Base-by-base conservation (phyloP, 2,329 filamentous ascomycete genomes). In the Rhexocercosporidium sp. region DNA sequence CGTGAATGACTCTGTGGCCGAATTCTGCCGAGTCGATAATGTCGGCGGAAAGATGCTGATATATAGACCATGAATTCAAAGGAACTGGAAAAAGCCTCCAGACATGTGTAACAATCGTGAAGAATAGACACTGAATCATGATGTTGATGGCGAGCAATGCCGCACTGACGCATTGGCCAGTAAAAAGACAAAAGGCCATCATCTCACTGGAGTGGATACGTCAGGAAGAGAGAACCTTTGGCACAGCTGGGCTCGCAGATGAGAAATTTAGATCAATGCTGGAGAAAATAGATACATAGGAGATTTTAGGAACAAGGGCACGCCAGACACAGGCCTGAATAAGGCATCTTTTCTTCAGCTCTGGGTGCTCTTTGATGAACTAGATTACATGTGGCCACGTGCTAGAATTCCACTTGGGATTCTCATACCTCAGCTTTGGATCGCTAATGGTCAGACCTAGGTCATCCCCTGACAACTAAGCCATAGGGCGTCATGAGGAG, bases 321-420 rank as follows among this genome's bases (percentile, higher is more conserved):
- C 27, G 34, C 34, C 39, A 22, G 44, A 31, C 49, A 39, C 46
- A 64, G 59, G 62, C 59, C 27, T 57, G 56, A 62, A 34, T 41
- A 59, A 67, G 65, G 65, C 65, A 67, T 34, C 27, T 34, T 25
- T 60, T 18, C 59, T 64, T 67, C 65, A 69, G 68, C 68, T 47
- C 65, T 56, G 41, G 22, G 47, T 25, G 29, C 46, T 46, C 29
- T 22, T 16, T 20, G 44, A 63, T 41, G 44, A 44, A 46, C 59
- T 63, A 66, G 53, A 59, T n/a, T 53, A 29, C 18, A 54, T 64
- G 5, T 27, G 47, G 37, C 59, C 65, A 61, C 57, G 62, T 67
- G 65, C 59, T 62, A 61, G 44, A 60, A 63, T 65, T 46, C 62
- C 31, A 64, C 44, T 60, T 59, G 14, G 14, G 49, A 54, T 49